Conservation (phyloP, 768 basidiomycete genomes). For the Leccinum fibrillosum region DNA sequence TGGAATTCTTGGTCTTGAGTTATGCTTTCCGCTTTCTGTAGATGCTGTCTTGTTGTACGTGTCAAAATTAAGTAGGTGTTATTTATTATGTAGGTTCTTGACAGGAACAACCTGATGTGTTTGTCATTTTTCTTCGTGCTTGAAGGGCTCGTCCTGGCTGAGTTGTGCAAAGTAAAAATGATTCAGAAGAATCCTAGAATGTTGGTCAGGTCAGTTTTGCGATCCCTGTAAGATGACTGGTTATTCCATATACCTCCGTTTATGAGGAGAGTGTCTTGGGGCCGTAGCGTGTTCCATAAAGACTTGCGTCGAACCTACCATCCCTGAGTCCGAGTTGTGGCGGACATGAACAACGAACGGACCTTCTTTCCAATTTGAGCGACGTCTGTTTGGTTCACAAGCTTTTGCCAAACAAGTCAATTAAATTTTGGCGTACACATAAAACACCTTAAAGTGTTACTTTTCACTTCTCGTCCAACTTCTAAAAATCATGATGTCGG, state of each 20-base stretch:
- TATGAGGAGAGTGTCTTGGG: too few relatives aligned
- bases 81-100: slow-evolving; percentile 6
- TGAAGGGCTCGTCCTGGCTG: background rate
- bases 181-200: background rate
- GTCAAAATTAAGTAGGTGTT: background rate
- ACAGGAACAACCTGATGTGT: background rate
- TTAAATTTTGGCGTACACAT: slow-evolving; percentile 22
- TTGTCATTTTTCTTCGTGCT: background rate
- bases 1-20: background rate
- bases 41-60: slow-evolving; percentile 3
- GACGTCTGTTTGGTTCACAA: slow-evolving; percentile 29
- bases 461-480: background rate
- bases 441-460: background rate
- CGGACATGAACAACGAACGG: background rate
- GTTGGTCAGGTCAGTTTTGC: background rate
- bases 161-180: background rate
- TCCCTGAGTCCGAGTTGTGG: background rate
- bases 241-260: background rate
- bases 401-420: slow-evolving; percentile 33
- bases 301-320: background rate
- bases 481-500: slow-evolving; percentile 49
- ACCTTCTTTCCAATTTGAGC: slow-evolving; percentile 13
- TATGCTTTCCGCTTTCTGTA: slow-evolving; percentile 9
- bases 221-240: background rate
- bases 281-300: background rate